These are phyloP conservation scores for Dissophora ornata DNA, from an alignment of 192 early-diverging fungal genomes.

Conservation along the genomic window DNA sequence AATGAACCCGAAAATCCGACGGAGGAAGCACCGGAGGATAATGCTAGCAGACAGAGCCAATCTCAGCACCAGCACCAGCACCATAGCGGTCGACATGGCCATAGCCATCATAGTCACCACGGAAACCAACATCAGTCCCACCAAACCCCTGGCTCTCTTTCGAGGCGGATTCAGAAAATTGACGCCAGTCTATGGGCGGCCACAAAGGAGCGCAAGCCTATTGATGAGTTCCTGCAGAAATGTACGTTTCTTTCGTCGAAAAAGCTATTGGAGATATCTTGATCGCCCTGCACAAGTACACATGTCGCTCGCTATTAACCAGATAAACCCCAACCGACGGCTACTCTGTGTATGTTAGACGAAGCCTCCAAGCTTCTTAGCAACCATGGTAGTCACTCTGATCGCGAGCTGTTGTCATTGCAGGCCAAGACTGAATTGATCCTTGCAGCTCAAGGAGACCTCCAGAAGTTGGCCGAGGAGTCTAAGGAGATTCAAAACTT, in stretches of 20 bases:
- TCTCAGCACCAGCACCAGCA: not conserved
- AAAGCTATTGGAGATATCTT: too few species aligned
- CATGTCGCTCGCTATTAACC: too few species aligned
- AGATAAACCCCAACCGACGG: too few species aligned
- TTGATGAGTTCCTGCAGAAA: conserved; percentile 45
- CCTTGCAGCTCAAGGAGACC: conserved; percentile 36
- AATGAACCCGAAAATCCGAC: conserved; percentile 24
- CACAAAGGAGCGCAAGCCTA: conserved; percentile 34
- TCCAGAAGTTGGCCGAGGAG: conserved; percentile 32
- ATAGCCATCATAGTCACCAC: conserved; percentile 8
- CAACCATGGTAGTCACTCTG: conserved; percentile 32
- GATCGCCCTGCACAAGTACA: too few species aligned
- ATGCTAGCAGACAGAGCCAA: conserved; percentile 13
- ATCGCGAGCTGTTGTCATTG: conserved; percentile 36
- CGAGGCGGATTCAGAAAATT: conserved; percentile 39
- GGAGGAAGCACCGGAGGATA: conserved; percentile 25
- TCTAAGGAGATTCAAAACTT: conserved; percentile 48
- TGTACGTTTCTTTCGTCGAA: conserved; percentile 12
- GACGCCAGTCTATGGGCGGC: conserved; percentile 27
- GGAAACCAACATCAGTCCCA: not conserved
- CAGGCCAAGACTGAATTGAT: conserved; percentile 40
- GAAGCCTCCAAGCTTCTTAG: conserved; percentile 30
- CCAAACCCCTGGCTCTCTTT: conserved; percentile 37
- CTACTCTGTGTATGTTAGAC: conserved; percentile 5
- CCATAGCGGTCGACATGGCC: not conserved